Percentiles rank a stretch among this genome's conserved stretches.
Evolutionary conservation across 176 grass and related monocot genomes (phyloP).

Genomic region (Oryza australiensis): DNA sequence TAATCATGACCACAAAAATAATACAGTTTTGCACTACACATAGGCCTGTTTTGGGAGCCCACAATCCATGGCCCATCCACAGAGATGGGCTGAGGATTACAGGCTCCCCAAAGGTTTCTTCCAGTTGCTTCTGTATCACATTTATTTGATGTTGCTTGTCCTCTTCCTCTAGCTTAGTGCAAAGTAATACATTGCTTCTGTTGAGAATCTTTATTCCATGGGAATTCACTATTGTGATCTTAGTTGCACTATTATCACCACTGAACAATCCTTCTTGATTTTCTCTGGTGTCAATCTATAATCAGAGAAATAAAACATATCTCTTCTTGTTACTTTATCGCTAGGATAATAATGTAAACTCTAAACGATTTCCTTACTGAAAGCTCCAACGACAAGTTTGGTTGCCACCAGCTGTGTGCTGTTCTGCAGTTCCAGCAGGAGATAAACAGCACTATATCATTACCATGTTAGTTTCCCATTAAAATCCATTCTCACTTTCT

Average conservation of each 20-base stretch:
- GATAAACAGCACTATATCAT: neutral
- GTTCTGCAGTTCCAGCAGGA: neutral
- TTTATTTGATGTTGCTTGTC: neutral
- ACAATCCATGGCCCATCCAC: neutral
- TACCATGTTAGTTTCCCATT: constrained; percentile 9
- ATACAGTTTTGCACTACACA: neutral
- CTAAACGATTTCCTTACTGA: neutral
- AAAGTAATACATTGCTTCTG: neutral
- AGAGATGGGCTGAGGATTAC: neutral
- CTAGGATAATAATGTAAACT: neutral
- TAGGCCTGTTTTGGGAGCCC: neutral
- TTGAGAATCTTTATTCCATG: neutral
- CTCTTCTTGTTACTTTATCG: neutral
- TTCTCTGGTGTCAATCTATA: neutral
- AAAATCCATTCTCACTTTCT: neutral
- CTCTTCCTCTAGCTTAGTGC: neutral
- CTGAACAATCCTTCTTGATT: neutral
- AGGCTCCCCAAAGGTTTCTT: neutral
- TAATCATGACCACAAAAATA: constrained; percentile 10
- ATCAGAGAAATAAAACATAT: neutral
- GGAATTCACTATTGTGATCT: neutral
- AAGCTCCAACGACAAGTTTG: neutral
- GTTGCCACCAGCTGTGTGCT: neutral
- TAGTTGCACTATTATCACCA: neutral
- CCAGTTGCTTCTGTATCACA: neutral